These are phyloP conservation scores for Erysiphe pulchra DNA, from an alignment of 2,329 filamentous ascomycete genomes.

Conservation along the genomic window DNA sequence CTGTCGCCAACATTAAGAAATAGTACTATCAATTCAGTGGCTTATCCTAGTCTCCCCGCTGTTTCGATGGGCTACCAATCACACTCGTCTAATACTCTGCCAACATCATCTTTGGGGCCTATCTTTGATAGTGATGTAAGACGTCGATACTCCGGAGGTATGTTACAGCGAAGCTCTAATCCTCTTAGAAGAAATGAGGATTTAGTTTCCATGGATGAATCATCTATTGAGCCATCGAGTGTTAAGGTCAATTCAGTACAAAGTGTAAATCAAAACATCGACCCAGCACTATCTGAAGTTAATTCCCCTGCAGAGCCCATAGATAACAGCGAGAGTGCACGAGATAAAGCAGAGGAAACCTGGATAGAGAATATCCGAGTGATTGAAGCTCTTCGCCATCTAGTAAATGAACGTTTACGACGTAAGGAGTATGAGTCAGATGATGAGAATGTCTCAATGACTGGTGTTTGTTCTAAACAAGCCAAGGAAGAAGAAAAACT, in stretches of 20 bases:
- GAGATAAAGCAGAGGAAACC: conserved; percentile 33
- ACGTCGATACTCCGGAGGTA: conserved; percentile 38
- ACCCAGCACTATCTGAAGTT: conserved; percentile 15
- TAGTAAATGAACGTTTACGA: conserved; percentile 30
- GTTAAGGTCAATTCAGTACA: conserved; percentile 18
- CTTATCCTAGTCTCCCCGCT: conserved; percentile 53
- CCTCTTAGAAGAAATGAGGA: conserved; percentile 17
- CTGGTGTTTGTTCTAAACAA: conserved; percentile 3
- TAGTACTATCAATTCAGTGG: conserved; percentile 29
- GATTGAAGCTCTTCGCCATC: conserved; percentile 33
- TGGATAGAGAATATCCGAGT: conserved; percentile 41
- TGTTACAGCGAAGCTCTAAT: conserved; percentile 32
- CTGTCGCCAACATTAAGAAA: conserved; percentile 40
- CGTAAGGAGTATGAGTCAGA: conserved; percentile 24
- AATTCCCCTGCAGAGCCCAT: conserved; percentile 30
- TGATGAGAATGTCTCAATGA: conserved; percentile 7
- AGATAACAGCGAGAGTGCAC: conserved; percentile 23
- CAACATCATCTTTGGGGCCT: conserved; percentile 42
- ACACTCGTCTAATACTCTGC: conserved; percentile 32
- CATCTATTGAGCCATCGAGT: conserved; percentile 9
- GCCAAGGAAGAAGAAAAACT: conserved; percentile 1
- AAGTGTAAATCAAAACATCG: conserved; percentile 10
- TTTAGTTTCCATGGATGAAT: conserved; percentile 4
- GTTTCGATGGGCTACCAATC: conserved; percentile 43
- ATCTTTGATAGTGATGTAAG: conserved; percentile 37